Evolutionary conservation across 2,329 filamentous ascomycete genomes (phyloP), one percentile per base, ranked within the genome.

Genomic region (Cladosporium sp.): DNA sequence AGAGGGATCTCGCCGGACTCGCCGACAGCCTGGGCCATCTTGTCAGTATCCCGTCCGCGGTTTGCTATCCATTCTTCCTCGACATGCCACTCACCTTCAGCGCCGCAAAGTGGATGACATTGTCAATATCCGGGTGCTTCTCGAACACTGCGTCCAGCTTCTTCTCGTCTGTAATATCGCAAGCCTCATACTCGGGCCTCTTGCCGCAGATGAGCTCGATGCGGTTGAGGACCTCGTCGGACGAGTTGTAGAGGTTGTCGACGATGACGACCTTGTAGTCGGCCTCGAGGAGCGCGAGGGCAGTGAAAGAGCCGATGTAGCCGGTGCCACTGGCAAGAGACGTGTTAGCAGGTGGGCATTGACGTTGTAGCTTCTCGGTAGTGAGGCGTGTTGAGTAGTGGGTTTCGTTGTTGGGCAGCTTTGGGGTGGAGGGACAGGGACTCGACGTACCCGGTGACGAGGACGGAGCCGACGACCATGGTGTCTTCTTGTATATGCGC

Each of bases 231-330:
- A 87, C 89, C 66, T 95, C 91, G 66, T 85, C 79, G 56, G 88
- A 95, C 45, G 93, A 96, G 76, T 98, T 98, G 85, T 95, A 95
- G 61, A 97, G 82, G 74, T 84, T 97, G 77, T 98, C 93, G 61
- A 93, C 85, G 59, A 98, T 89, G 70, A 98, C 87, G 59, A 98
- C 93, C 71, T 97, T 85, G 81, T 97, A 97, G 71, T 85, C 91
- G 67, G 93, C 87, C 69, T 96, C 81, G 62, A 98, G 88, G 22
- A 98, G 87, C 50, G 90, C 86, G 48, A 98, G 84, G 53, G 88
- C 79, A 57, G 93, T 98, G 79, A 97, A 97, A 46, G 92, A 97
- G 70, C 93, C 93, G 73, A 98, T 98, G 80, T 98, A 98, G 77
- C 93, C 93, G 60, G 91, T 95, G 68, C 93, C 93, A 81, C 93